Conservation (phyloP, 2,329 filamentous ascomycete species). For the Thelonectria discophora region DNA sequence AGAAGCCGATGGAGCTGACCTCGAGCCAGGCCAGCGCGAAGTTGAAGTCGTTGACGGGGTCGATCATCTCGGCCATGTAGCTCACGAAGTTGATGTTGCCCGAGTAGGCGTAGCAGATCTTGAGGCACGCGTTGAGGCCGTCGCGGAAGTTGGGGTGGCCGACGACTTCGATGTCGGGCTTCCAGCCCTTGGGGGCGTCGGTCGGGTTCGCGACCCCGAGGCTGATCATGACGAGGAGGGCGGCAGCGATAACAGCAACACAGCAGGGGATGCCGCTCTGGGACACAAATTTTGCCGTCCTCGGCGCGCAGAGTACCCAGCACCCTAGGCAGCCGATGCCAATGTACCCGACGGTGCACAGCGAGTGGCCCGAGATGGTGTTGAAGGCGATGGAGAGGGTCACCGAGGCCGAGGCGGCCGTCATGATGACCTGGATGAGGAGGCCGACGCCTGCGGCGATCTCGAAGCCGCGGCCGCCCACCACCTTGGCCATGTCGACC, state of each 20-base stretch:
- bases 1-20: constrained; percentile 39
- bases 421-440: constrained; percentile 76
- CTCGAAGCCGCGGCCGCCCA: constrained; percentile 49
- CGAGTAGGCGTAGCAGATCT: constrained; percentile 49
- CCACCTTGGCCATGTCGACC: constrained; percentile 71
- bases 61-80: constrained; percentile 49
- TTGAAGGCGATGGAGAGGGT: constrained; percentile 74
- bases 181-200: constrained; percentile 40
- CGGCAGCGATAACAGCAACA: constrained; percentile 47
- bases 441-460: constrained; percentile 64
- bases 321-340: constrained; percentile 69
- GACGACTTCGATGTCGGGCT: constrained; percentile 44
- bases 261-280: constrained; percentile 46
- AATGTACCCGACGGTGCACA: constrained; percentile 74
- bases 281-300: constrained; percentile 64
- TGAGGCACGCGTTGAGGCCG: constrained; percentile 47
- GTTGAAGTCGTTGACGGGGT: constrained; percentile 46
- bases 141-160: constrained; percentile 45
- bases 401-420: constrained; percentile 72
- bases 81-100: constrained; percentile 51
- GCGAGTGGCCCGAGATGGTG: constrained; percentile 67
- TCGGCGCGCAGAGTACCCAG: constrained; percentile 70
- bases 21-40: constrained; percentile 40
- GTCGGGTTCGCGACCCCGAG: constrained; percentile 45
- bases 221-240: constrained; percentile 50